These are phyloP conservation scores for Anisodus acutangulus DNA, from an alignment of 257 asterid genomes.

Conservation along the genomic window DNA sequence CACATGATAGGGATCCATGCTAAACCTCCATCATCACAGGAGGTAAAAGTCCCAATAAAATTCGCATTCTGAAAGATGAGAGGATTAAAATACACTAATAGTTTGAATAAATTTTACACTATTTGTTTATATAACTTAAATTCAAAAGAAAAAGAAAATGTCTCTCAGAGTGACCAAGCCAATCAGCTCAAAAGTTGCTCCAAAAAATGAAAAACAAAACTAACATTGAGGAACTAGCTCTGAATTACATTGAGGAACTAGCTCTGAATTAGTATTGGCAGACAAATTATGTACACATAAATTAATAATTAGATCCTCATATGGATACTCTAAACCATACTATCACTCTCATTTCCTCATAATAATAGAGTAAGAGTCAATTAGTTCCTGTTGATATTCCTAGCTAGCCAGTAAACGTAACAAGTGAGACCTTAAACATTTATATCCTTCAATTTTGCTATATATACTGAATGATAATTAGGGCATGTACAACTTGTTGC, in stretches of 20 bases:
- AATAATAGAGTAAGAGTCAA: background rate
- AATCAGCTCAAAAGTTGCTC: background rate
- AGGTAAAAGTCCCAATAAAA: too few relatives aligned
- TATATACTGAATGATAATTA: slow-evolving; percentile 17
- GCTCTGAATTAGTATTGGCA: background rate
- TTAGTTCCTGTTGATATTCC: slow-evolving; percentile 23
- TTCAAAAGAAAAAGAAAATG: background rate
- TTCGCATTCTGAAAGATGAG: too few relatives aligned
- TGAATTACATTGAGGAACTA: background rate
- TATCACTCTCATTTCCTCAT: background rate
- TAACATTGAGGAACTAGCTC: background rate
- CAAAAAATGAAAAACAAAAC: background rate
- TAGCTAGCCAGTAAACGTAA: background rate
- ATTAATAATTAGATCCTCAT: too few relatives aligned
- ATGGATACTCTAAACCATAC: background rate
- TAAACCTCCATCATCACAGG: too few relatives aligned
- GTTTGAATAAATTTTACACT: background rate
- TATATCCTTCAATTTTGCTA: background rate
- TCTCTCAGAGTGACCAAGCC: background rate
- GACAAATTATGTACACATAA: background rate
- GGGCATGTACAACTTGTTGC: slow-evolving; percentile 60
- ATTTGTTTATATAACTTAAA: background rate
- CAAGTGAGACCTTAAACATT: background rate
- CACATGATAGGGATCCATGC: too few relatives aligned
- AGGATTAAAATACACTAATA: background rate